Base-by-base conservation (phyloP, 2,329 filamentous ascomycete species). In the Dryadomyces quercus-mongolicae region DNA sequence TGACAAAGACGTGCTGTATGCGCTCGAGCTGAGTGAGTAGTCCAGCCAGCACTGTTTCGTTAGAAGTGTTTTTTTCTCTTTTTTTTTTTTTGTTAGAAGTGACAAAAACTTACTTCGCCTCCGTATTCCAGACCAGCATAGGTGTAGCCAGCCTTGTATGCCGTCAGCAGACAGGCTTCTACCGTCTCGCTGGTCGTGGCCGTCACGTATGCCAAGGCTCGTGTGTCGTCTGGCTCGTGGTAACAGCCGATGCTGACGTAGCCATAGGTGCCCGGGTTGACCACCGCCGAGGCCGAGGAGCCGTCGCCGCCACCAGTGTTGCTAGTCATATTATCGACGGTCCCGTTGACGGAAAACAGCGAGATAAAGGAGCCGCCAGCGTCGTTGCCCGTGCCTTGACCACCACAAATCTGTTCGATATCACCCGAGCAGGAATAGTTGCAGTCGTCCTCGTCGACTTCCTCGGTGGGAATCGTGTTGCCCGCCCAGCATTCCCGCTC, bases 401-500 rank as follows among this genome's bases (percentile, higher is more conserved):
- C 78, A 50, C 78, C 78, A 47, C 78, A 82, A 16, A 73, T 68
- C 60, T 80, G 68, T 55, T 72, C 71, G 31, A 72, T 55, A 46
- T 74, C 70, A 1, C 77, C 78, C 0, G 66, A 60, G 57, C 78
- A 82, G 42, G 70, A 62, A 55, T 69, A 79, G 64, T 76, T 75
- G 65, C 78, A 81, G 57, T 77, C 68, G 5, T 51, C 60, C 3
- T 75, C 71, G 18, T 65, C 65, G 1, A 75, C 74, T 58, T 72
- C 65, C 13, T 68, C 61, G 0, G 61, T 65, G 0, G 77, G 77
- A 22, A 76, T 68, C 0, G 60, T 69, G 25, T 71, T 71, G 1
- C 78, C 78, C 18, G 67, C 75, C 78, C 77, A 81, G 60, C 77
- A 80, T 60, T 81, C 76, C 13, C 65, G 60, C 18, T 71, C 65